phyloP scores from a whole-genome alignment of 2,329 filamentous ascomycete genomes.

The Fusarium hainanense region DNA sequence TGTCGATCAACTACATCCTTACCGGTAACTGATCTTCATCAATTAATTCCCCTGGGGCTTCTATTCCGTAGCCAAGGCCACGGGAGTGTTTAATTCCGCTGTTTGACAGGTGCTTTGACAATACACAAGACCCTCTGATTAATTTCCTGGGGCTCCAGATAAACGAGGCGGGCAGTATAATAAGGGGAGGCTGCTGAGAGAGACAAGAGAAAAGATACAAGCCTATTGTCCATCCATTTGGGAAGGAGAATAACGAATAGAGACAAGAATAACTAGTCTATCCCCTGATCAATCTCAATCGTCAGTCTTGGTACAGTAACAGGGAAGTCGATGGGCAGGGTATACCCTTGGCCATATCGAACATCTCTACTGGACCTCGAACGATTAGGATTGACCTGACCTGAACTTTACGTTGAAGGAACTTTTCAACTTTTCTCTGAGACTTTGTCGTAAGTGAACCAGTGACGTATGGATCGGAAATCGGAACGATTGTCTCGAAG shows the following conservation, averaged over 20 bases:
- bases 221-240: not conserved
- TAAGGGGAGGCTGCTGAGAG: not conserved
- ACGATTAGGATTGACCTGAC: not conserved
- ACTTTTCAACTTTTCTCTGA: not conserved
- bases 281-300: not conserved
- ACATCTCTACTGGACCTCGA: not conserved
- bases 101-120: not conserved
- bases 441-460: not conserved
- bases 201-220: not conserved
- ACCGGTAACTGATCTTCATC: conserved; percentile 7
- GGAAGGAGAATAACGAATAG: not conserved
- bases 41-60: not conserved
- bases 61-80: not conserved
- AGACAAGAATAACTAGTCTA: not conserved
- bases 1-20: not conserved
- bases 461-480: not conserved
- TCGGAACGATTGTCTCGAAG: not conserved
- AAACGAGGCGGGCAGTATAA: not conserved
- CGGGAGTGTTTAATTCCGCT: not conserved
- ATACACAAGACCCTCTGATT: not conserved
- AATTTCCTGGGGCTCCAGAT: not conserved
- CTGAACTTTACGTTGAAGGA: not conserved
- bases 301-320: not conserved
- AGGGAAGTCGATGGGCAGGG: not conserved
- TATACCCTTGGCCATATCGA: not conserved